Evolutionary conservation across 2,329 filamentous ascomycete genomes (phyloP), one percentile per base, ranked within the genome.

Genomic region (Geosmithia putterillii): DNA sequence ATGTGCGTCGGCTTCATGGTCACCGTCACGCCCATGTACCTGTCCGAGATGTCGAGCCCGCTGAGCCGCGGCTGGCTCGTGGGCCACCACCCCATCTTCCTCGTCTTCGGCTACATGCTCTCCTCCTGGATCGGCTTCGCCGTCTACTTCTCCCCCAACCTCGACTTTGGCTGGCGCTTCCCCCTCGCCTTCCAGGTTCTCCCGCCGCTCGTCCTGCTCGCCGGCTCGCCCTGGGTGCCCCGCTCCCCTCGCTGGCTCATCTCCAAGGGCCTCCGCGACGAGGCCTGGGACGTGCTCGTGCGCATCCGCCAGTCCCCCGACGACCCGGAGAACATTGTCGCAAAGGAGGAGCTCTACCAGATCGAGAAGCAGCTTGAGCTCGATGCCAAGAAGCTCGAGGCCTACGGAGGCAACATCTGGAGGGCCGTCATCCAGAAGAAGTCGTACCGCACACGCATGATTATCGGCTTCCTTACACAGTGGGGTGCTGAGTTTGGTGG

Each of bases 401-500:
- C 53, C 0, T 58, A 62, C 7, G 62, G 63, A 0, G 54, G 58
- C n/a, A 63, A 52, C 1, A 60, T 64, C 0, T 70, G 66, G 66
- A 63, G 53, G 34, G 67, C 67, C 0, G 59, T 69, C 0, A n/a
- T 68, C 19, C 64, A 61, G 50, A 70, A 67, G 51, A 62, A 60
- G 45, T 67, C 66, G 8, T 70, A 71, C 47, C 57, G 69, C 17
- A 73, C 70, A 56, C 58, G 70, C 1, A 70, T 73, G 66, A 57
- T 63, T 2, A 69, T 73, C 37, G 69, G 68, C 0, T 73, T 73
- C 46, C 53, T 73, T 32, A 73, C 68, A 0, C 70, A 72, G 48
- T 73, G 68, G 67, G 69, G 69, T 19, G 68, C 69, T 2, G 68
- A 73, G 43, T 73, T 72, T 50, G 67, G 63, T n/a, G 70, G 70